Evolutionary conservation across 495 filamentous ascomycete species (phyloP), one percentile per base, ranked within the genome.

Genomic region (Penicillium nucicola): DNA sequence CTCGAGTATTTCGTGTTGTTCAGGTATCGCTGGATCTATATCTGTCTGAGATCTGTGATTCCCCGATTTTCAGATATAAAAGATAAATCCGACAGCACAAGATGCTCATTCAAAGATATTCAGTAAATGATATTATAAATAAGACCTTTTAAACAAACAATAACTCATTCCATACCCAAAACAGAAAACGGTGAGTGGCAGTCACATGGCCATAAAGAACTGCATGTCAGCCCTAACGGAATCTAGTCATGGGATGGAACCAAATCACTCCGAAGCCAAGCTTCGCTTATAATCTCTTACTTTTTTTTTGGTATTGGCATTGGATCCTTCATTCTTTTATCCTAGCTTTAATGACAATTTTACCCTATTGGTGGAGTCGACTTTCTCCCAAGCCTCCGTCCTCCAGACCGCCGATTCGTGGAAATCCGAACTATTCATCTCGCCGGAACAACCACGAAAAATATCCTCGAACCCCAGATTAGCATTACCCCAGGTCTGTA

Each of bases 381-480:
- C 28, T 56, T 62, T 60, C 42, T 55, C 57, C 53, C 45, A 48
- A 39, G 42, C 41, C 33, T 42, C 48, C 31, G 20, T 20, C 30
- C 28, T 13, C 20, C 25, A 14, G n/a, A 20, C 30, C 33, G 46
- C 35, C 65, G 62, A 72, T 72, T 72, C 62, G 69, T 72, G 69
- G 69, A 69, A 70, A 57, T 45, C 11, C 7, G 33, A 38, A 37
- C 35, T 38, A 49, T 37, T 43, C 37, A 45, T 52, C 25, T 31
- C 47, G 23, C 43, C 57, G 58, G 60, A 41, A 55, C 55, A 66
- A 64, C 15, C 42, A 34, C 15, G n/a, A 35, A 34, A 40, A 65
- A 68, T 63, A 68, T 69, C 66, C 67, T 69, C 64, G 66, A 69
- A 68, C 66, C 67, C 61, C 64, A 65, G 66, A 61, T 60, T 53